Evolutionary conservation across 148 eudicot species (phyloP), one percentile per base, ranked within the genome.

Genomic region (Diospyros kaki): DNA sequence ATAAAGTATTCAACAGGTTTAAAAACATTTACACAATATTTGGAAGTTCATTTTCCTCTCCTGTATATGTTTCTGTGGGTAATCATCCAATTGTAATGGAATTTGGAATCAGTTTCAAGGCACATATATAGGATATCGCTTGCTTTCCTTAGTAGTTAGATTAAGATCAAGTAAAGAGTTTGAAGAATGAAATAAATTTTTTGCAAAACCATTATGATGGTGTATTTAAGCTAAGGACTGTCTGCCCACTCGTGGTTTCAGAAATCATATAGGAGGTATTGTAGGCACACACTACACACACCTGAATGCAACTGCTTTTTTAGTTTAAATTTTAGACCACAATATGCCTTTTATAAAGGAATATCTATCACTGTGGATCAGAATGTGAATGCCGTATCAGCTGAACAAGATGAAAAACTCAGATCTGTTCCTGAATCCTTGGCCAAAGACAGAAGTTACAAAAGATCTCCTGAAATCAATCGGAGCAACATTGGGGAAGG

Each of bases 331-430:
- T 60, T 17, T 60, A 60, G 64, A 53, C 11, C 28, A 38, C 44
- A 3, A 6, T 6, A 15, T 70, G 63, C 50, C 7, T 9, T 13
- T 15, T 55, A 56, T n/a, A 2, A 55, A 69, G 41, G 72, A 70
- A 55, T 55, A 18, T 41, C 39, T 18, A n/a, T 70, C 9, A 55
- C 13, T 55, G 7, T 55, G 66, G 45, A 55, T 45, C 56, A 73
- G 75, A 7, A 46, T 65, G 15, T 65, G n/a, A 12, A n/a, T n/a
- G n/a, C n/a, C n/a, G n/a, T 15, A 66, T 14, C 69, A 44, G 69
- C 17, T 66, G 69, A 46, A 66, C 51, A 17, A 14, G 69, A 39
- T 66, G 58, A 73, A 60, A 40, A 69, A 6, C 73, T n/a, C 51
- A 6, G 4, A 54, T 70, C 72, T 69, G 62, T 50, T 13, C 62